Conservation (phyloP, 2,329 filamentous ascomycete species). For the Scleromitrula shiraiana region DNA sequence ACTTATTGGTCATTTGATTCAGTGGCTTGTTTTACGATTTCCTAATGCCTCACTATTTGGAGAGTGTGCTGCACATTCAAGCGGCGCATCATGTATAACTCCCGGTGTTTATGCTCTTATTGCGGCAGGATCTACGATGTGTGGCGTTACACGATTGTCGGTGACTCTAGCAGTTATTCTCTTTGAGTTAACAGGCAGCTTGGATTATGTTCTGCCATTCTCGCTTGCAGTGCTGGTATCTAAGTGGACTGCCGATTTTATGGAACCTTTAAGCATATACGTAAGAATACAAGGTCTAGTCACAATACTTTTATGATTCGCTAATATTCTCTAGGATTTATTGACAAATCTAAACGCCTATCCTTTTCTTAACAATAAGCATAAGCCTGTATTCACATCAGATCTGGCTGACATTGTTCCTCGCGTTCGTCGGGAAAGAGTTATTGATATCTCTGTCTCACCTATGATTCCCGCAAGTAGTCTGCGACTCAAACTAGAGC, state of each 20-base stretch:
- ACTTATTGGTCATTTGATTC: conserved; percentile 76
- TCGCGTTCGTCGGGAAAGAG: conserved; percentile 61
- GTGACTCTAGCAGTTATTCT: conserved; percentile 92
- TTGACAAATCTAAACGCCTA: conserved; percentile 96
- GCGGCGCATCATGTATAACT: conserved; percentile 78
- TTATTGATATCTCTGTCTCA: conserved; percentile 83
- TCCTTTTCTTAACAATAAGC: conserved; percentile 94
- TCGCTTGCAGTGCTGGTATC: conserved; percentile 84
- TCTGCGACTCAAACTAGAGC: conserved; percentile 72
- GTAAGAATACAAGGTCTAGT: conserved; percentile 37
- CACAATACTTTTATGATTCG: not conserved
- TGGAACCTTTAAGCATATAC: conserved; percentile 92
- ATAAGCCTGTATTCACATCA: conserved; percentile 82
- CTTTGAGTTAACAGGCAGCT: conserved; percentile 89
- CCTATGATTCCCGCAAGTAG: conserved; percentile 69
- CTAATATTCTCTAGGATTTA: conserved; percentile 53
- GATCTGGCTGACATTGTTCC: conserved; percentile 82
- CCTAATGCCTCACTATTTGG: conserved; percentile 68
- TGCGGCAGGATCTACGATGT: conserved; percentile 95
- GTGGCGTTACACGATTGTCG: conserved; percentile 85
- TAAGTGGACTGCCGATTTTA: conserved; percentile 97
- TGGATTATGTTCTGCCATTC: conserved; percentile 93
- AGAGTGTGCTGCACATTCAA: conserved; percentile 57
- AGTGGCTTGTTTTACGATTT: conserved; percentile 69
- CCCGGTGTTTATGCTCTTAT: conserved; percentile 96